A percentile compares a stretch with the other conserved stretches of the same genome.
Evolutionary conservation across 2,329 filamentous ascomycete genomes (phyloP).

Genomic region (Aspergillus hiratsukae): DNA sequence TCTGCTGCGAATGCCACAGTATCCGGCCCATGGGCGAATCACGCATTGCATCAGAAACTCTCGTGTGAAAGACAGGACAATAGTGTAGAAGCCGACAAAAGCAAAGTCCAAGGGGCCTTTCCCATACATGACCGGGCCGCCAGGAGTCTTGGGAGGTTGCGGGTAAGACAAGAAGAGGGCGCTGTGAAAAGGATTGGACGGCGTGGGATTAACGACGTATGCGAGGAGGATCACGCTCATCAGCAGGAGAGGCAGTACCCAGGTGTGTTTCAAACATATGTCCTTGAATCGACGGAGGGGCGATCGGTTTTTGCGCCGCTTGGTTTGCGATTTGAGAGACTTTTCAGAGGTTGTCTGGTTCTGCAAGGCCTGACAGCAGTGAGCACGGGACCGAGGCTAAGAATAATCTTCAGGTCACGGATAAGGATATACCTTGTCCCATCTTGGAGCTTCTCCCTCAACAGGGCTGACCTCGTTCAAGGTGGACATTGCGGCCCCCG

Average conservation of each 20-base stretch:
- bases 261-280: slow-evolving; percentile 50
- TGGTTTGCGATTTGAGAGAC: slow-evolving; percentile 34
- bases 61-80: slow-evolving; percentile 87
- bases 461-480: slow-evolving; percentile 36
- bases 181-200: slow-evolving; percentile 71
- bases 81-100: slow-evolving; percentile 82
- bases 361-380: slow-evolving; percentile 18
- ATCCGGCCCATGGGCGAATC: slow-evolving; percentile 69
- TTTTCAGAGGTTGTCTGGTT: slow-evolving; percentile 21
- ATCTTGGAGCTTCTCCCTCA: slow-evolving; percentile 25
- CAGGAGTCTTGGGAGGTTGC: slow-evolving; percentile 52
- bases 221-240: slow-evolving; percentile 58
- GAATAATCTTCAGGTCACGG: neutral
- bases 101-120: slow-evolving; percentile 84
- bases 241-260: slow-evolving; percentile 65
- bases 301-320: slow-evolving; percentile 42
- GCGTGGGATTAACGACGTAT: slow-evolving; percentile 71
- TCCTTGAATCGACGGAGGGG: slow-evolving; percentile 42
- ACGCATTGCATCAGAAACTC: slow-evolving; percentile 95
- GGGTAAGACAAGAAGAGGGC: slow-evolving; percentile 90
- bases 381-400: neutral
- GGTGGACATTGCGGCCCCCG: slow-evolving; percentile 44
- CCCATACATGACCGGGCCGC: slow-evolving; percentile 65
- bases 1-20: slow-evolving; percentile 63
- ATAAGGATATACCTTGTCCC: slow-evolving; percentile 25